These are phyloP conservation scores for Geosmithia flava DNA, from an alignment of 2,329 filamentous ascomycete species.

Conservation along the genomic window DNA sequence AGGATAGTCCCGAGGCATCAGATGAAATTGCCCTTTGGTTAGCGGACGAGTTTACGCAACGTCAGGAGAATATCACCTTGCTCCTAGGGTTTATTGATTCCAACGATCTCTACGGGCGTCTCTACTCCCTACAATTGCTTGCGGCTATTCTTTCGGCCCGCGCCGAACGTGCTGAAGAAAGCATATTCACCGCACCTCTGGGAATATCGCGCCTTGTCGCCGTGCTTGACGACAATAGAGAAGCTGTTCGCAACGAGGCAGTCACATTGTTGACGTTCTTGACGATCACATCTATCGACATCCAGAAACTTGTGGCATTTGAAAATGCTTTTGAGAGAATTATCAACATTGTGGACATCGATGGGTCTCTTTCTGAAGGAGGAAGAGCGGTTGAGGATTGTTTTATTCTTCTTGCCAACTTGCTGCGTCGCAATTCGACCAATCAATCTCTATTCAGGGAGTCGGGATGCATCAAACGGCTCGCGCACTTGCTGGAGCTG, in stretches of 20 bases:
- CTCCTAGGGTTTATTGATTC: constrained; percentile 83
- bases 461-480: constrained; percentile 64
- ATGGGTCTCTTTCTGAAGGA: constrained; percentile 73
- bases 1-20: constrained; percentile 75
- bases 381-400: constrained; percentile 88
- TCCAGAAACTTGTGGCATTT: constrained; percentile 92
- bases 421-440: constrained; percentile 74
- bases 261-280: constrained; percentile 79
- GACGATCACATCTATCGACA: constrained; percentile 73
- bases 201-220: constrained; percentile 80
- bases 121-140: constrained; percentile 85
- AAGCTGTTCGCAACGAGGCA: constrained; percentile 80
- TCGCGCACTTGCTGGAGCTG: constrained; percentile 56
- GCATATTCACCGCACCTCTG: constrained; percentile 76
- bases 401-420: constrained; percentile 77
- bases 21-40: constrained; percentile 95
- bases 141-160: constrained; percentile 75
- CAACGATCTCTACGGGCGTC: constrained; percentile 76
- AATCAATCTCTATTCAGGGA: constrained; percentile 94
- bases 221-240: constrained; percentile 71
- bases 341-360: constrained; percentile 68
- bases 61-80: constrained; percentile 90
- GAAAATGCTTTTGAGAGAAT: constrained; percentile 85
- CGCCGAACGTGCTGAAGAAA: constrained; percentile 88
- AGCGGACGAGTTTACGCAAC: constrained; percentile 94